These are phyloP conservation scores for Epichloe typhina DNA, from an alignment of 2,329 filamentous ascomycete species.

Conservation along the genomic window DNA sequence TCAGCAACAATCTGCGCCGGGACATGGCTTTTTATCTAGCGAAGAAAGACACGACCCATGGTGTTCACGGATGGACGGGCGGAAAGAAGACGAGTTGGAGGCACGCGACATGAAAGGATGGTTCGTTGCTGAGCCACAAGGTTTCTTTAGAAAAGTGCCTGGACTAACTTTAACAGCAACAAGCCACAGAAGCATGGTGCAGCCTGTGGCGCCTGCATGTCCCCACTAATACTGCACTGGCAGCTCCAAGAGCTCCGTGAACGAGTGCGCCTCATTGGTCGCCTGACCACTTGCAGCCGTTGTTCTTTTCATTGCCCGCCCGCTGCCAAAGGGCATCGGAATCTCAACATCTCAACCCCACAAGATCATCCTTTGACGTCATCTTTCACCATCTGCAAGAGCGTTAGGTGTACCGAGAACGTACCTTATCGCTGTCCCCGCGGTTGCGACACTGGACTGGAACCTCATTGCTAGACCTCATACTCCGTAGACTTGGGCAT, in stretches of 20 bases:
- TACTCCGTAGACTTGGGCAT: neutral
- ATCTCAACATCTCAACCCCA: neutral
- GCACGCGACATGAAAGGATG: neutral
- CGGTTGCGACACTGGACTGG: neutral
- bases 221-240: neutral
- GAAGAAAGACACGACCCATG: neutral
- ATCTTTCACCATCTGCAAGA: neutral
- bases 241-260: too few species aligned
- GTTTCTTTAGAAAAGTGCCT: neutral
- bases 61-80: neutral
- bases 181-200: neutral
- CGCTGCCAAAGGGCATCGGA: neutral
- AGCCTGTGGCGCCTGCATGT: neutral
- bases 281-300: neutral
- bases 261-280: neutral
- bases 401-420: neutral
- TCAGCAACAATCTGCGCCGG: conserved; percentile 1
- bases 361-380: neutral
- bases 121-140: neutral
- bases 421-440: neutral
- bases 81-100: neutral
- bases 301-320: neutral
- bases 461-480: neutral
- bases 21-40: conserved; percentile 9
- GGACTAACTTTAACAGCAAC: too few species aligned